phyloP scores from a whole-genome alignment of 2,329 filamentous ascomycete species.

The Phaeosphaeriaceae sp. region DNA sequence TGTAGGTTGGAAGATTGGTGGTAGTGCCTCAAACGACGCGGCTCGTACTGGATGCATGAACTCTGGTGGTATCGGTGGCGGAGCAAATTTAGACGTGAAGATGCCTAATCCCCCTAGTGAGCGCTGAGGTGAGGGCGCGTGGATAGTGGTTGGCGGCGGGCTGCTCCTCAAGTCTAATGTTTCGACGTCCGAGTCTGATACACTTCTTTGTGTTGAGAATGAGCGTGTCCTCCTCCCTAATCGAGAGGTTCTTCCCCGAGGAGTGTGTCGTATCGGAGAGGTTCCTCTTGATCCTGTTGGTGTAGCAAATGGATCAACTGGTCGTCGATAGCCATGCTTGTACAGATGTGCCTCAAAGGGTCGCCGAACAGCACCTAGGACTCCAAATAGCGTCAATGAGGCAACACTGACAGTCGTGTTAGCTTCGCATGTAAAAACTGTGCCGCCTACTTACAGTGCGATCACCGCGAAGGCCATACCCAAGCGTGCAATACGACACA shows the following conservation, averaged over 20 bases:
- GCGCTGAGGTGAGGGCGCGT: constrained; percentile 23
- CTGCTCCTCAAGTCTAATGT: constrained; percentile 29
- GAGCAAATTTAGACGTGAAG: constrained; percentile 37
- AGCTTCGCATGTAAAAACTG: not conserved
- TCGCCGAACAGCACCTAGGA: constrained; percentile 41
- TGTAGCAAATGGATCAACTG: constrained; percentile 13
- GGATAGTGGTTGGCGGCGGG: constrained; percentile 25
- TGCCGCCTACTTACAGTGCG: constrained; percentile 35
- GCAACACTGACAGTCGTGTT: constrained; percentile 29
- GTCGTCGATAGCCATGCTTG: constrained; percentile 27
- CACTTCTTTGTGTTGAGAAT: constrained; percentile 24
- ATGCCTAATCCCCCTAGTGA: constrained; percentile 27
- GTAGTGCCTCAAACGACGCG: constrained; percentile 19
- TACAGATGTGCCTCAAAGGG: constrained; percentile 48
- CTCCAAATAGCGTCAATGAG: constrained; percentile 41
- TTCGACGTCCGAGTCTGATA: constrained; percentile 35
- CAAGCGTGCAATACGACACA: constrained; percentile 38
- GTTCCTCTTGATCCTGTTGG: constrained; percentile 24
- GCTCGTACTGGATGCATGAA: constrained; percentile 22
- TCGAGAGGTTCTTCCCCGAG: constrained; percentile 22
- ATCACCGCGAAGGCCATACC: constrained; percentile 42
- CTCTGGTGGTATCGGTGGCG: constrained; percentile 35
- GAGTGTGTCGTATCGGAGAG: constrained; percentile 23
- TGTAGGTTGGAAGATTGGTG: constrained; percentile 22
- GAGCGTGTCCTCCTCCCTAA: constrained; percentile 11